Evolutionary conservation across 2,329 filamentous ascomycete genomes (phyloP), one percentile per base, ranked within the genome.

Genomic region (Exserohilum rostratum): DNA sequence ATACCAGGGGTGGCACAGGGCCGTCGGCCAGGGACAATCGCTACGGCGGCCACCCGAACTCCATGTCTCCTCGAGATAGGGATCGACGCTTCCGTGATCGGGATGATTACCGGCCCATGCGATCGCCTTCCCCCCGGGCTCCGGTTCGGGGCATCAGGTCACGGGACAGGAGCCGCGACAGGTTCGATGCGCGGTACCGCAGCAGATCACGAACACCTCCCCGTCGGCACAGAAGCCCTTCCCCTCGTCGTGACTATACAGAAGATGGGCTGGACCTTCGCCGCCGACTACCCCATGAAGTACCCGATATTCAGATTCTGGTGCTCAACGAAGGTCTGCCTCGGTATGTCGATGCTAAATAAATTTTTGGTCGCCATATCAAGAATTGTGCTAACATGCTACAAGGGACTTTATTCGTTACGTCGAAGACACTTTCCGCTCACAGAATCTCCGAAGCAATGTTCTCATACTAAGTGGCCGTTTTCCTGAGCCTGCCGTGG

Each of bases 241-340:
- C 87, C 57, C 90, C 90, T 68, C 76, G 82, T 45, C 68, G 65
- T 76, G 83, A 88, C 49, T 78, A 80, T 30, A 66, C 60, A 12
- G 61, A 64, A 39, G 85, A 89, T 58, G 83, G 85, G 31, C 79
- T 92, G 11, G 88, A 90, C 27, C 84, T 96, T 6, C 90, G 91
- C 38, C 85, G 87, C 51, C 83, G 92, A 53, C 85, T 87, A 53
- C 87, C 90, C 4, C 80, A 83, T 53, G 86, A 95, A 60, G 87
- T 97, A 18, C 93, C 93, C 2, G 92, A 98, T 65, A 89, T 97
- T 13, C 92, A 97, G 72, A 86, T 98, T 27, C 85, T 97, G 25
- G 84, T 96, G 5, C 81, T 93, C 39, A 87, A 93, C 60, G 87
- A 92, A 62, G 62, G 60, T 22, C 83, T 96, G 6, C 70, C 71